Base-by-base conservation (phyloP, 108 stramenopile genomes). In the Cyclotella kingstonii region DNA sequence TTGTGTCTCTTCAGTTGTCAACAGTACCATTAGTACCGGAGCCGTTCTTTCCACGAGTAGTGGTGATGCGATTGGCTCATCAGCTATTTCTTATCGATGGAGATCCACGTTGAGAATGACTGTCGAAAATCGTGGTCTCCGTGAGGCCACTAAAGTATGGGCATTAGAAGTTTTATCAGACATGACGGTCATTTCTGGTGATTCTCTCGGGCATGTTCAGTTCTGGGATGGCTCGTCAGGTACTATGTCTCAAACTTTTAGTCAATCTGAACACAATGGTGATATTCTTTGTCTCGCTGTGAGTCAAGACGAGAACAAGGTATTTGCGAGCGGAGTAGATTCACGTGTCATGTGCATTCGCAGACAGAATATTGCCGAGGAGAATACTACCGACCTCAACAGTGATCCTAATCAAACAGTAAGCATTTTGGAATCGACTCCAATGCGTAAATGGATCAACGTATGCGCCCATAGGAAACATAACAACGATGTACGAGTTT, bases 261-360 rank as follows among this genome's bases (percentile, higher is more conserved):
- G 75, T 31, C 92, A 94, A 38, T 91, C 95, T 41, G 83, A 88
- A 50, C 61, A 41, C 12, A 77, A 78, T 31, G 85, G 92, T 12
- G 96, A 97, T 79, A 90, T 98, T 21, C 76, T 96, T 3, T 77
- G 80, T 12, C 58, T 98, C 33, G 91, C 82, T 33, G 83, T 85
- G 8, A 82, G 81, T 35, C 56, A 51, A 1, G 84, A 90, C 26
- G 91, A 94, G 60, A 79, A 74, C 28, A 81, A 81, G 29, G 60
- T 98, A 4, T 96, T 96, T 73, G 91, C 89, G 6, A 84, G 90
- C 35, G 97, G 96, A 6, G 75, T 96, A n/a, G 97, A 98, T 80
- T 81, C 93, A 28, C 83, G 90, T 45, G 90, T 96, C 21, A 70
- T 91, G 51, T 90, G 86, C 66, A 75, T 91, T 53, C 81, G 88